Base-by-base conservation (phyloP, 345 rosid genomes). In the Balakata baccata region DNA sequence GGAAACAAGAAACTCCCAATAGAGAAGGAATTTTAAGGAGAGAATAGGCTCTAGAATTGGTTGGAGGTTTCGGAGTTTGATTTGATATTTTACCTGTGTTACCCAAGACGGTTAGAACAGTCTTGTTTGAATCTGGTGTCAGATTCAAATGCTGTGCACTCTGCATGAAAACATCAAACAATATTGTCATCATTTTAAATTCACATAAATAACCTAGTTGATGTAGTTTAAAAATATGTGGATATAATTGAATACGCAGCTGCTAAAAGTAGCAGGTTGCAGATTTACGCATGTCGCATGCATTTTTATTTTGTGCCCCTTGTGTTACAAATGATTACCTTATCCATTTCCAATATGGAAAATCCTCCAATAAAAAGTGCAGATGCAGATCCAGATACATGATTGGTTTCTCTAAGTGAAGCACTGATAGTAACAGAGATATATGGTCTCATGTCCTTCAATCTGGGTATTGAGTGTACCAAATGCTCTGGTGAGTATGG, bases 401-500 rank as follows among this genome's bases (percentile, higher is more conserved):
- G 83, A 53, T 71, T 76, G 57, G 81, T 82, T 78, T 88, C 93
- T 78, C 76, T 82, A 73, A 89, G 73, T 59, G 88, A 85, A 75
- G 87, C 94, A 80, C 68, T 85, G 70, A 94, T 54, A 20, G 87
- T 82, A 80, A 94, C 62, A 58, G 91, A 83, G 20, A 94, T 58
- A 72, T 86, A 87, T 49, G 89, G 84, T 75, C 81, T 89, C 76
- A 78, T 78, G 84, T 84, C 85, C 84, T 76, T 86, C 37, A 82
- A 73, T 81, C 77, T 85, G 17, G 87, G 86, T 45, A 78, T 38
- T 67, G 94, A 88, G 56, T n/a, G 86, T 22, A 81, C 87, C 83
- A 94, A 87, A 79, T 94, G 93, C 86, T 94, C 96, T 0, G 96
- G 97, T 43, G 96, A 84, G 80, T 90, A 85, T 71, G 97, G 98